Conservation (phyloP, 2,329 filamentous ascomycete species). For the Fusarium duplospermum region DNA sequence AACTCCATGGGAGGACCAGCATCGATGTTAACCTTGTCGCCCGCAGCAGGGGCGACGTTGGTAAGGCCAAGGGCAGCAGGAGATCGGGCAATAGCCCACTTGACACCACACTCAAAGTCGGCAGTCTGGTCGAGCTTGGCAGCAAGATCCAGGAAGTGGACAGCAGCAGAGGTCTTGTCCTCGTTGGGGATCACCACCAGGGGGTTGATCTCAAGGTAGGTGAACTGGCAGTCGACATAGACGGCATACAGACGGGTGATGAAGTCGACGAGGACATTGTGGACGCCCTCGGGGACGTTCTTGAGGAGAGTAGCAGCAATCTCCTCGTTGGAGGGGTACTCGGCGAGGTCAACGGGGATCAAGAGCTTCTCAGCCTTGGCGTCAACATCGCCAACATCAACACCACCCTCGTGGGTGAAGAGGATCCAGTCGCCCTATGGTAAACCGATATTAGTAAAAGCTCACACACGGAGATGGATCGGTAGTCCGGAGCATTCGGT, state of each 20-base stretch:
- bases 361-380: conserved; percentile 98
- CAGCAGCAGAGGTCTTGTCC: conserved; percentile 89
- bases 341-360: conserved; percentile 91
- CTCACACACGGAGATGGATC: conserved; percentile 13
- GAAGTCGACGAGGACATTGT: conserved; percentile 99
- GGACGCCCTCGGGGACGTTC: conserved; percentile 93
- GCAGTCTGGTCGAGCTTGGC: conserved; percentile 99
- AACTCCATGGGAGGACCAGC: conserved; percentile 99
- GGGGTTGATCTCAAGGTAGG: conserved; percentile 99
- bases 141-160: conserved; percentile 98
- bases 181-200: conserved; percentile 97
- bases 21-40: conserved; percentile 89
- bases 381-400: conserved; percentile 99
- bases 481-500: conserved; percentile 10
- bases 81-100: conserved; percentile 97
- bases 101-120: conserved; percentile 98
- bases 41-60: conserved; percentile 69
- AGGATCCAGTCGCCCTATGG: conserved; percentile 97
- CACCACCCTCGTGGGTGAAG: conserved; percentile 99
- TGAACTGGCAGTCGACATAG: conserved; percentile 99
- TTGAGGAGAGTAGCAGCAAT: conserved; percentile 87
- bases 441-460: conserved; percentile 36
- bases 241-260: conserved; percentile 98
- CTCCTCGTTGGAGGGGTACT: conserved; percentile 96
- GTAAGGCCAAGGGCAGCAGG: conserved; percentile 89